phyloP scores from a whole-genome alignment of 768 basidiomycete species.

The Phanerochaete carnosa region DNA sequence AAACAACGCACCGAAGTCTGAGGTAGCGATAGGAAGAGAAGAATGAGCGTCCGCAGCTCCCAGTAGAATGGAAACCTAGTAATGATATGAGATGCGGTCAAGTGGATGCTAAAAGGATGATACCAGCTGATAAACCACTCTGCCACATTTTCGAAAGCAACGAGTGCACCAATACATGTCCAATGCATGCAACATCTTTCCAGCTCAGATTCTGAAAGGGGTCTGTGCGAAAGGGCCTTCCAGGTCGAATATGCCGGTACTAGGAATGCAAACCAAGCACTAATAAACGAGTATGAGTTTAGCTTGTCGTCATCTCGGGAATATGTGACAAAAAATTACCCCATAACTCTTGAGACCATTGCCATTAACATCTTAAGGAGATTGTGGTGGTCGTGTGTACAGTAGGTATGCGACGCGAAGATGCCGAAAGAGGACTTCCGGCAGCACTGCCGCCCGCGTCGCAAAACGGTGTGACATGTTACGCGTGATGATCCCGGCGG shows the following conservation, averaged over 20 bases:
- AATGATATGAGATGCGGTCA: slow-evolving; percentile 16
- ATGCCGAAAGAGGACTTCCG: background rate
- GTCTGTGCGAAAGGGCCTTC: slow-evolving; percentile 59
- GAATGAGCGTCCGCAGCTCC: slow-evolving; percentile 65
- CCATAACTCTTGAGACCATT: slow-evolving; percentile 45
- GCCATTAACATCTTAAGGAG: slow-evolving; percentile 43
- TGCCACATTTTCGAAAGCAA: slow-evolving; percentile 59
- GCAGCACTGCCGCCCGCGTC: slow-evolving; percentile 4
- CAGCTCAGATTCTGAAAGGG: slow-evolving; percentile 48
- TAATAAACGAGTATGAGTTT: slow-evolving; percentile 20
- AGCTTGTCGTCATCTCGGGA: background rate
- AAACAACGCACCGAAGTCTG: slow-evolving; percentile 52
- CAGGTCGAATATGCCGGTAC: slow-evolving; percentile 63
- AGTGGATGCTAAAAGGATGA: background rate
- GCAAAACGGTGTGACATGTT: slow-evolving; percentile 3
- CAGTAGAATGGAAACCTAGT: slow-evolving; percentile 74
- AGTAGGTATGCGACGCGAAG: background rate
- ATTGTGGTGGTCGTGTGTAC: background rate
- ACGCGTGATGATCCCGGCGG: background rate
- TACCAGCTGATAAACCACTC: slow-evolving; percentile 70
- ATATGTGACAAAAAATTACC: slow-evolving; percentile 28
- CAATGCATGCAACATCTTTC: slow-evolving; percentile 62
- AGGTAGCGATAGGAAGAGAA: slow-evolving; percentile 66
- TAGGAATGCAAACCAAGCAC: slow-evolving; percentile 71
- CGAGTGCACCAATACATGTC: slow-evolving; percentile 55